phyloP scores from a whole-genome alignment of 305 asterid species.

The Fraxinus ornus region DNA sequence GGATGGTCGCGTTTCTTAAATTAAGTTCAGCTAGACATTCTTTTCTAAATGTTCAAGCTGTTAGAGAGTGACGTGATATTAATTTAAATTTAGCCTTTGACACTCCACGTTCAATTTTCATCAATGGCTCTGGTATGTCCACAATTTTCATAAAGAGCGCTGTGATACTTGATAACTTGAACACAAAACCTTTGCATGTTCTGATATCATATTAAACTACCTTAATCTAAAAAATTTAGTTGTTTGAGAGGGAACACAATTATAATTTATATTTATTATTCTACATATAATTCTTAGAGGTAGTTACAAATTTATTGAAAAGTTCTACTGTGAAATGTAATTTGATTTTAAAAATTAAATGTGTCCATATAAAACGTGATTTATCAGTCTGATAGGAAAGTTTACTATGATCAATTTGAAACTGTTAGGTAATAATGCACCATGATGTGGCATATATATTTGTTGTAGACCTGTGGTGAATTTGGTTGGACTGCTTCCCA shows the following conservation, averaged over 20 bases:
- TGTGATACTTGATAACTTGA: not conserved
- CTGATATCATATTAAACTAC: not conserved
- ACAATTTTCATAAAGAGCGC: not conserved
- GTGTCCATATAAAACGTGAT: not conserved
- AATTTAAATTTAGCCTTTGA: not conserved
- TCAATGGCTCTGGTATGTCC: not conserved
- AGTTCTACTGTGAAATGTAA: not conserved
- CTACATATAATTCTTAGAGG: not conserved
- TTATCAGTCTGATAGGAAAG: not conserved
- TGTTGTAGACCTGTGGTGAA: not conserved
- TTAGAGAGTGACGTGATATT: not conserved
- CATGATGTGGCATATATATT: not conserved
- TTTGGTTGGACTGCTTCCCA: not conserved
- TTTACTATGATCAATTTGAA: not conserved
- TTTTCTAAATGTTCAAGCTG: not conserved
- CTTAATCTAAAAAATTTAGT: not conserved
- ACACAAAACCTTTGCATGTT: not conserved
- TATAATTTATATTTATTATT: not conserved
- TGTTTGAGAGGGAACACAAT: not conserved
- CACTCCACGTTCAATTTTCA: not conserved
- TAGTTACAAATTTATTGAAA: not conserved
- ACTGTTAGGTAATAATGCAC: not conserved
- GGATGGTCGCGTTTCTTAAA: not conserved
- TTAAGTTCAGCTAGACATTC: not conserved
- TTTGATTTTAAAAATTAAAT: not conserved